These are phyloP conservation scores for Aspergillus heteromorphus DNA, from an alignment of 495 filamentous ascomycete genomes.

Conservation along the genomic window DNA sequence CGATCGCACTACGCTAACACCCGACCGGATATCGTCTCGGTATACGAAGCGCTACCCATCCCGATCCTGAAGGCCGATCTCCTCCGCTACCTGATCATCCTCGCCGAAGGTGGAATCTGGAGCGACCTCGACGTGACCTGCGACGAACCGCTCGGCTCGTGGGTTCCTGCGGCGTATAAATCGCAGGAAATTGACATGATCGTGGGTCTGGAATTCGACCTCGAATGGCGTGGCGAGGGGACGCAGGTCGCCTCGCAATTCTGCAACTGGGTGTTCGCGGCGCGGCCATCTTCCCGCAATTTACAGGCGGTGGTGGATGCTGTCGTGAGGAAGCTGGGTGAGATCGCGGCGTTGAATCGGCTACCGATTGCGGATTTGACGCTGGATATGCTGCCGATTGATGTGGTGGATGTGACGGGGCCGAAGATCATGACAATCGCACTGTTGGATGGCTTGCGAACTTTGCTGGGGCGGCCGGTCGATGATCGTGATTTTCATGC, in stretches of 20 bases:
- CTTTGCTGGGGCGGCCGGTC: slow-evolving; percentile 16
- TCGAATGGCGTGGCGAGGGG: slow-evolving; percentile 25
- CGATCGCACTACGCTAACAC: slow-evolving; percentile 21
- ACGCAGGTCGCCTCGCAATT: slow-evolving; percentile 33
- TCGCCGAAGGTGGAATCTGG: slow-evolving; percentile 53
- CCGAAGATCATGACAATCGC: slow-evolving; percentile 32
- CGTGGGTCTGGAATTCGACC: slow-evolving; percentile 42
- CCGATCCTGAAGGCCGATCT: slow-evolving; percentile 52
- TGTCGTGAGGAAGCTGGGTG: slow-evolving; percentile 25
- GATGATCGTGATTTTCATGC: slow-evolving; percentile 23
- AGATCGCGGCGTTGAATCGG: slow-evolving; percentile 18
- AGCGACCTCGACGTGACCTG: slow-evolving; percentile 56
- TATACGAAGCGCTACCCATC: slow-evolving; percentile 36
- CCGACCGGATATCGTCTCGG: slow-evolving; percentile 35
- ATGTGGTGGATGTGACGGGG: slow-evolving; percentile 39
- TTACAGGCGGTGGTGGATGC: slow-evolving; percentile 28
- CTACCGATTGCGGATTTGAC: slow-evolving; percentile 17
- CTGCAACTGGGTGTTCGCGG: slow-evolving; percentile 36
- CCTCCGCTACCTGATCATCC: slow-evolving; percentile 53
- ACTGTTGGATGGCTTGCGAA: slow-evolving; percentile 22
- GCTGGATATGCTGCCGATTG: slow-evolving; percentile 19
- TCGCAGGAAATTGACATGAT: slow-evolving; percentile 28
- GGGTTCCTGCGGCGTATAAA: slow-evolving; percentile 47
- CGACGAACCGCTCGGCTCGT: slow-evolving; percentile 41
- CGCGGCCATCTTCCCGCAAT: slow-evolving; percentile 24